These are phyloP conservation scores for Suillus cothurnatus DNA, from an alignment of 768 basidiomycete genomes.

Conservation along the genomic window DNA sequence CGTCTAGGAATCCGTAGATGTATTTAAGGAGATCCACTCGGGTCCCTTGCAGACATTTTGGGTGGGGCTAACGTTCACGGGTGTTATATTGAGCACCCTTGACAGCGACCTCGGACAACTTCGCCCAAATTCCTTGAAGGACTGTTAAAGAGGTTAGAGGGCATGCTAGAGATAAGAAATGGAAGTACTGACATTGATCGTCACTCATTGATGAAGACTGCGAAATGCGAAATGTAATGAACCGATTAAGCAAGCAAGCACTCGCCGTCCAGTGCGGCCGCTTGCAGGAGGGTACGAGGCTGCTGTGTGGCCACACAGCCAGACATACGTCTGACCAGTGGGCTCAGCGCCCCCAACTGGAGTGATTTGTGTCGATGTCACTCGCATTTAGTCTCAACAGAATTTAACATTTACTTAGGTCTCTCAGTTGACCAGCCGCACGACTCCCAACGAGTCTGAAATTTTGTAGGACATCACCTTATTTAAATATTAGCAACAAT, in stretches of 20 bases:
- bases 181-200: background rate
- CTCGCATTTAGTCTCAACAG: too few relatives aligned
- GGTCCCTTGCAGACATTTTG: background rate
- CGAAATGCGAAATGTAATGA: background rate
- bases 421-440: too few relatives aligned
- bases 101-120: background rate
- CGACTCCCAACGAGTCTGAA: too few relatives aligned
- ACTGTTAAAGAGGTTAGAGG: background rate
- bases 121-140: background rate
- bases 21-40: background rate
- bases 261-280: background rate
- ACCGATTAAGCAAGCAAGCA: background rate
- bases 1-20: background rate
- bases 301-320: background rate
- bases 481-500: too few relatives aligned
- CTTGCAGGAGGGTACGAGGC: too few relatives aligned
- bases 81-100: background rate
- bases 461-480: too few relatives aligned
- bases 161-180: background rate
- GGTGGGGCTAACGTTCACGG: background rate
- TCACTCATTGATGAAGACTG: background rate
- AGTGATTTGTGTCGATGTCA: too few relatives aligned
- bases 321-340: too few relatives aligned
- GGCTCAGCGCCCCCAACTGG: too few relatives aligned
- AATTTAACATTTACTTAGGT: too few relatives aligned